Evolutionary conservation across 352 stramenopile genomes (phyloP), one percentile per base, ranked within the genome.

Genomic region (Globisporangium solare): DNA sequence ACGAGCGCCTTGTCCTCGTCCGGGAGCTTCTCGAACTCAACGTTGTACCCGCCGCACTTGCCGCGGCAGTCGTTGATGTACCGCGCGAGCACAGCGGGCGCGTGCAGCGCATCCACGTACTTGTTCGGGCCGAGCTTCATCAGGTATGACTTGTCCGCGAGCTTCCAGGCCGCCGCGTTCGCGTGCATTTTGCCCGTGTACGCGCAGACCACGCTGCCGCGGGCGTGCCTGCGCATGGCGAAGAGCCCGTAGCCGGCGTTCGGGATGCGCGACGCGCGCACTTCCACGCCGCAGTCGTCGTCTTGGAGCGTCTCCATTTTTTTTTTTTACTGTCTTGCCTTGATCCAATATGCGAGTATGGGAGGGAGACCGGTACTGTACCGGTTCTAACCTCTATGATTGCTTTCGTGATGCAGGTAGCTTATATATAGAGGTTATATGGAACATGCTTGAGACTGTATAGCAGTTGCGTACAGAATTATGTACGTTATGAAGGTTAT

Each of bases 11-110:
- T 70, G 24, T 71, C 57, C 15, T 83, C 60, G 2, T 67, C 14
- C 2, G 82, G 80, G 10, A 58, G 64, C 56, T 92, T 92, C 11
- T 86, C 68, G 54, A 94, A 94, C 37, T 56, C 31, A n/a, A 94
- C 80, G 24, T 94, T 94, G 60, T 86, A 80, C 20, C 69, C 66
- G n/a, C 69, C 68, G 6, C 59, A 42, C 31, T 67, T 71, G 15
- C 71, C 69, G 60, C 79, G 57, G 62, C 80, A 89, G 69, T 92
- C 84, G 61, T 94, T 94, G 48, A 94, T 92, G 64, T 85, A 94
- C 13, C 83, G 61, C 2, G 83, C 81, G 22, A 83, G 51, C 17
- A 89, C 73, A 15, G 85, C 13, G 0, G 58, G 57, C 5, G 55
- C 70, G 20, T 81, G n/a, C 24, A 69, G 64, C 18, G 83, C 79